phyloP scores from a whole-genome alignment of 305 asterid genomes.

The Fraxinus greggii region DNA sequence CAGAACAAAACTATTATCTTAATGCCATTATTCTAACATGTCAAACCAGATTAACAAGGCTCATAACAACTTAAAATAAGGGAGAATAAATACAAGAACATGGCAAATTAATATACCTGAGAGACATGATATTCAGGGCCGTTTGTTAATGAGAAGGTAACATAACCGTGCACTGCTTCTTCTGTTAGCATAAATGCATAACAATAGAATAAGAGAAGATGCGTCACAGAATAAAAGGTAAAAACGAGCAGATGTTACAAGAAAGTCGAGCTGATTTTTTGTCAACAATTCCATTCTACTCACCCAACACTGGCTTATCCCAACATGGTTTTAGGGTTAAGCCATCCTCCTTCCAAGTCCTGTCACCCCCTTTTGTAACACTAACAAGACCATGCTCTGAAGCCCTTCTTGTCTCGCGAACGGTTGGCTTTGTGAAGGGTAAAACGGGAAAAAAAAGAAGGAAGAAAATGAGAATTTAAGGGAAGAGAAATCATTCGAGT shows the following conservation, averaged over 20 bases:
- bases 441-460: background rate
- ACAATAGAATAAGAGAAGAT: background rate
- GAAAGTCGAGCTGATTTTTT: background rate
- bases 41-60: background rate
- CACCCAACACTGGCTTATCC: conserved; percentile 75
- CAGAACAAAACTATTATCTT: background rate
- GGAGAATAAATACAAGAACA: background rate
- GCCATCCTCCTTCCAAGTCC: conserved; percentile 72
- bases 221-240: background rate
- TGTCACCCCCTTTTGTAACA: conserved; percentile 47
- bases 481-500: background rate
- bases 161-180: conserved; percentile 69
- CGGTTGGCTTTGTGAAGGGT: conserved; percentile 29
- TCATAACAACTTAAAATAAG: background rate
- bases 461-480: background rate
- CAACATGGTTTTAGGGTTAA: conserved; percentile 58
- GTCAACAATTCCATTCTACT: conserved; percentile 26
- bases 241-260: background rate
- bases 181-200: conserved; percentile 39
- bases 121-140: conserved; percentile 99
- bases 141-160: conserved; percentile 84
- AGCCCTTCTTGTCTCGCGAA: conserved; percentile 50
- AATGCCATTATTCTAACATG: background rate
- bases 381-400: conserved; percentile 51
- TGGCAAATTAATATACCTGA: conserved; percentile 54